Evolutionary conservation across 768 basidiomycete species (phyloP), one percentile per base, ranked within the genome.

Genomic region (Tricholoma saponaceum): DNA sequence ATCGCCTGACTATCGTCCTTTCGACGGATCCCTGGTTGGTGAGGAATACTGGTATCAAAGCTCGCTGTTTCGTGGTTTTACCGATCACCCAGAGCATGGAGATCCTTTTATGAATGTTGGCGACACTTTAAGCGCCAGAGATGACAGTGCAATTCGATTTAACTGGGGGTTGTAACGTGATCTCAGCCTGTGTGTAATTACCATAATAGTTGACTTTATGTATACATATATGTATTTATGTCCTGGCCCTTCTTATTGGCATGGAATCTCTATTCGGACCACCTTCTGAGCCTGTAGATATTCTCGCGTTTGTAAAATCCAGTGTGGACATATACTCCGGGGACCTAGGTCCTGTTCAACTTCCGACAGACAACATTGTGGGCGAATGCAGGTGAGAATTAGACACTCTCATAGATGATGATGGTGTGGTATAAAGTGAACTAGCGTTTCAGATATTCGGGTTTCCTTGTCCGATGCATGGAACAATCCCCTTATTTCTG

Each of bases 221-320:
- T 28, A 28, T 8, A 28, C 8, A 32, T 32, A 32, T 32, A n/a
- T n/a, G n/a, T n/a, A n/a, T n/a, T n/a, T n/a, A n/a, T n/a, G n/a
- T n/a, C n/a, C n/a, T n/a, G n/a, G n/a, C n/a, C n/a, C 28, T 8
- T 4, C 4, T 28, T 28, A 28, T 8, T 5, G 10, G 35, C 4
- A 55, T 63, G 25, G 83, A 85, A 60, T 83, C 79, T 30, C 74
- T 80, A 55, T 84, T 87, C 68, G 87, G 87, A 0, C 87, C 86
- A 43, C 73, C 85, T 20, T 89, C 87, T 39, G 79, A 85, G 32
- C 71, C 64, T 23, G 75, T 88, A 30, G 67, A 81, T 46, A 60
- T 88, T 46, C 66, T 64, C 25, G 68, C 69, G 1, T 86, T 86
- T 62, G 58, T 81, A 13, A 69, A 73, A 12, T 64, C 72, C 51